phyloP scores from a whole-genome alignment of 2,329 filamentous ascomycete species.

The Verticillium zaregamsianum region DNA sequence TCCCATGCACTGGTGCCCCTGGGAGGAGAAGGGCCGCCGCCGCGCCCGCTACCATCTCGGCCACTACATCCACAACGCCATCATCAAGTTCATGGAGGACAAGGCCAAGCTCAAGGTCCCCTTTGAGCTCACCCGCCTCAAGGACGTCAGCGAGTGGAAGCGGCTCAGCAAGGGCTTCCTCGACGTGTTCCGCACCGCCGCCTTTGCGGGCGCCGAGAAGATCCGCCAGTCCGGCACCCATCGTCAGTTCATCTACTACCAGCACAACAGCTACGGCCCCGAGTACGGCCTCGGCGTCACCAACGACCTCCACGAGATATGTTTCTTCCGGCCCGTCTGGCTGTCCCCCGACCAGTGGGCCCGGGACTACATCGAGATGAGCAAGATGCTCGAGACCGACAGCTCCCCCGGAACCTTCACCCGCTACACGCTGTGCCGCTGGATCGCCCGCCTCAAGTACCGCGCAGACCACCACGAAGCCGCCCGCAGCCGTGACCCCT shows the following conservation, averaged over 20 bases:
- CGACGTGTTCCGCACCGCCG: background rate
- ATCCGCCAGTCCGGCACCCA: background rate
- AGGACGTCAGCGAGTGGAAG: background rate
- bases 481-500: background rate
- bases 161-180: background rate
- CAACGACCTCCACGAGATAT: background rate
- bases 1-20: conserved; percentile 3
- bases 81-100: background rate
- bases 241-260: conserved; percentile 6
- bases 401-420: background rate
- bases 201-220: background rate
- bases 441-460: background rate
- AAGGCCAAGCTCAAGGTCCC: background rate
- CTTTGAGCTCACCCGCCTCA: background rate
- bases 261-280: conserved; percentile 10
- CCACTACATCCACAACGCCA: background rate
- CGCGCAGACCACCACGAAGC: background rate
- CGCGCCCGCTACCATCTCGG: conserved; percentile 4
- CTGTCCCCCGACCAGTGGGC: background rate
- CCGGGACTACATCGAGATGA: background rate
- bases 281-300: conserved; percentile 8
- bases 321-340: conserved; percentile 9
- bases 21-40: conserved; percentile 1
- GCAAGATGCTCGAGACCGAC: background rate
- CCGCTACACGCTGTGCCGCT: background rate